Conservation (phyloP, 495 filamentous ascomycete genomes). For the Aspergillus hancockii region DNA sequence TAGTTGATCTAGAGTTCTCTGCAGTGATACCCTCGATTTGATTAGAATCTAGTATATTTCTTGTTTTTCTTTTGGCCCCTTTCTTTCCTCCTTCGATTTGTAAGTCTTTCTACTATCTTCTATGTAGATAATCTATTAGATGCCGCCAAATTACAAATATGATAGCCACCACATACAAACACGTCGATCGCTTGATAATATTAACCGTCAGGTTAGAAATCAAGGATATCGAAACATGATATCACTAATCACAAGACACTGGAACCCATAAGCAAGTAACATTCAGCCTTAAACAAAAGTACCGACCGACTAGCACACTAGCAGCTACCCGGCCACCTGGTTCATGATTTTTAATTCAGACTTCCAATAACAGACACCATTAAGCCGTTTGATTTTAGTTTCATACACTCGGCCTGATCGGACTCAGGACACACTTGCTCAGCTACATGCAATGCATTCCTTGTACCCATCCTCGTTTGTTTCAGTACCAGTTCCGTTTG, state of each 20-base stretch:
- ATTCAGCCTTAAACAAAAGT: background rate
- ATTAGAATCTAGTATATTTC: no score
- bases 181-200: no score
- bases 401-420: background rate
- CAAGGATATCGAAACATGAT: no score
- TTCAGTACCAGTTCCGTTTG: background rate
- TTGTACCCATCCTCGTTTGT: background rate
- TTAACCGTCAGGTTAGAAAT: no score
- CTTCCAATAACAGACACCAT: background rate
- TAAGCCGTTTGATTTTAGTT: background rate
- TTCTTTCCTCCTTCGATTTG: no score
- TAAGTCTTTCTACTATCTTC: no score
- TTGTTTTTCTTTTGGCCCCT: no score
- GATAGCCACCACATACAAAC: no score
- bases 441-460: background rate
- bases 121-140: no score
- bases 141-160: no score
- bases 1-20: background rate
- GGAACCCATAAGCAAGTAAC: background rate
- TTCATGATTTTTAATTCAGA: background rate
- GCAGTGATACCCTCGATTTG: no score
- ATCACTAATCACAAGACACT: no score
- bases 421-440: background rate
- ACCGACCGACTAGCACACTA: background rate
- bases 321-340: background rate